Base-by-base conservation (phyloP, 148 eudicot genomes). In the Camellia granthamiana region DNA sequence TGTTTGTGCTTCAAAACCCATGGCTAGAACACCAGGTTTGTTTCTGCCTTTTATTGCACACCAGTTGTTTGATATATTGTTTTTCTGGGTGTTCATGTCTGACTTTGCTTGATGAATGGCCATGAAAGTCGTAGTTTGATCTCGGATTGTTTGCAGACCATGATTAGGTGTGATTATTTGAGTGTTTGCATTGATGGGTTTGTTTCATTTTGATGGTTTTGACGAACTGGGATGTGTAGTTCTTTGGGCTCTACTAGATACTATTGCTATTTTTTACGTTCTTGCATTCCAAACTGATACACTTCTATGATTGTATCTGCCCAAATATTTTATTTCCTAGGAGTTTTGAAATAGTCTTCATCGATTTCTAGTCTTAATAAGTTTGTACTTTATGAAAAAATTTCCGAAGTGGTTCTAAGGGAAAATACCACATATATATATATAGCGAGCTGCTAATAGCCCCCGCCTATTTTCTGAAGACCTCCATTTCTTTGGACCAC, bases 11-110 rank as follows among this genome's bases (percentile, higher is more conserved):
- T 67, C 85, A 79, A 79, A 75, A 82, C 62, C 81, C 83, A 86
- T 92, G 90, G 84, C 82, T 78, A 72, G 2, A 66, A 82, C 83
- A 81, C 84, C 83, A 73, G 83, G 95, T 89, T 67, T 71, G 90
- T 77, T 81, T 81, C 68, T 73, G 47, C 79, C 71, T 74, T 63
- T 46, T 15, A 54, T n/a, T 64, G 43, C 18, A 47, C 23, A 19
- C 30, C 30, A 19, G 44, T 23, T 18, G 51, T 46, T 62, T 49
- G 14, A 43, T 61, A 5, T 58, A 10, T 19, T 4, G n/a, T 60
- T n/a, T 9, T 23, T 10, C n/a, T 4, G 56, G 41, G 52, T n/a
- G 11, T 21, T 62, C 14, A 21, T 23, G 3, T n/a, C 19, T n/a
- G 51, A 30, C 78, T 21, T 19, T 11, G 4, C 23, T 21, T 59